These are phyloP conservation scores for Yamadazyma atmosphaerica DNA, from an alignment of 1,139 yeast species.

Conservation along the genomic window DNA sequence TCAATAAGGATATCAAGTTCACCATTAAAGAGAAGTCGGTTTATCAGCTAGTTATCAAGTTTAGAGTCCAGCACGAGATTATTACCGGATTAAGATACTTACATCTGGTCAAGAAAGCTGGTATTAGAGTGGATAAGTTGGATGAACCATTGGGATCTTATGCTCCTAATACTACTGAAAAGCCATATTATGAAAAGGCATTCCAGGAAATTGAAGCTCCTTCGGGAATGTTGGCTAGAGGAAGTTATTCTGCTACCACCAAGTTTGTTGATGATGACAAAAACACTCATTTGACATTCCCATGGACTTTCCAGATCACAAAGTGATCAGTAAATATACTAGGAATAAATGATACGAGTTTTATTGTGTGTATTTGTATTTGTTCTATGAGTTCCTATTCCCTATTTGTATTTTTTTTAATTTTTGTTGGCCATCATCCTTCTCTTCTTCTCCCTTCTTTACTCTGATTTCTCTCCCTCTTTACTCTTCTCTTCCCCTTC, in stretches of 20 bases:
- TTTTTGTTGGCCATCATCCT: too few species aligned
- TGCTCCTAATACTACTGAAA: slow-evolving; percentile 84
- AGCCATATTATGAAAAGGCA: slow-evolving; percentile 75
- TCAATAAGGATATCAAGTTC: slow-evolving; percentile 57
- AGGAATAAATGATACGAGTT: neutral
- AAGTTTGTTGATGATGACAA: slow-evolving; percentile 90
- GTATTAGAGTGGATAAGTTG: slow-evolving; percentile 80
- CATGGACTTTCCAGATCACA: slow-evolving; percentile 84
- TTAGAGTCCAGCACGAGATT: slow-evolving; percentile 87
- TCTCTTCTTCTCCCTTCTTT: too few species aligned
- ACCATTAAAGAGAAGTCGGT: slow-evolving; percentile 76
- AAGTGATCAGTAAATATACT: slow-evolving; percentile 30
- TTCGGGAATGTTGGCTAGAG: slow-evolving; percentile 84
- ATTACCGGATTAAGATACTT: slow-evolving; percentile 88
- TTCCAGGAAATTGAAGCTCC: slow-evolving; percentile 93
- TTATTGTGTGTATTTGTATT: too few species aligned
- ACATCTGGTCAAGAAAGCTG: slow-evolving; percentile 83
- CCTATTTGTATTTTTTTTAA: too few species aligned
- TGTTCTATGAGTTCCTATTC: too few species aligned
- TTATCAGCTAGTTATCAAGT: slow-evolving; percentile 72
- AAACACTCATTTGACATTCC: slow-evolving; percentile 67
- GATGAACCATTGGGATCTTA: slow-evolving; percentile 90
- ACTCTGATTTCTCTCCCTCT: too few species aligned
- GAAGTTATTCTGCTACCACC: slow-evolving; percentile 76
- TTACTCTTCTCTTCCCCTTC: too few species aligned